Percentiles rank a stretch among this genome's conserved stretches.
phyloP scores from a whole-genome alignment of 2,329 filamentous ascomycete species.

The Shiraia sp. region DNA sequence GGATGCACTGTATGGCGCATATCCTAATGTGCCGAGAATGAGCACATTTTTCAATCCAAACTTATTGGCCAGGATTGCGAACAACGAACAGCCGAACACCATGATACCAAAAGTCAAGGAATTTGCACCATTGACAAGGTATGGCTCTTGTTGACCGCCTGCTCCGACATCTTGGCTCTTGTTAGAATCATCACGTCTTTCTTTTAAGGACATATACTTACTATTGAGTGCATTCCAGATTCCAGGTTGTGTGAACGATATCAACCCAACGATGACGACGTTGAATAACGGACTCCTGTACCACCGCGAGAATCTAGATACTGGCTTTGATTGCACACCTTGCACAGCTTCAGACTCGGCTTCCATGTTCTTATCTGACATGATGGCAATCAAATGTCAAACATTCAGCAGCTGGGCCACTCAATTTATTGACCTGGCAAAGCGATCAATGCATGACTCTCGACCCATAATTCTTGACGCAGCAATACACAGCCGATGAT shows the following conservation, averaged over 20 bases:
- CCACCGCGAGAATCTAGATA: constrained; percentile 27
- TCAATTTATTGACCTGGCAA: too few species aligned
- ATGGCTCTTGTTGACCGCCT: constrained; percentile 37
- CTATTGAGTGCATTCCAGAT: constrained; percentile 55
- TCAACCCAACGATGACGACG: constrained; percentile 51
- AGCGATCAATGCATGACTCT: too few species aligned
- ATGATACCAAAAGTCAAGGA: constrained; percentile 54
- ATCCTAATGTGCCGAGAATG: constrained; percentile 35
- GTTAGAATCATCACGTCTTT: not conserved
- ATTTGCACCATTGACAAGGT: constrained; percentile 49
- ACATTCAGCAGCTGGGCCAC: too few species aligned
- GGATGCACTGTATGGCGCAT: constrained; percentile 35
- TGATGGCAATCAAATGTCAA: constrained; percentile 1
- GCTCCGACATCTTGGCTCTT: constrained; percentile 31
- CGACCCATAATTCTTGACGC: too few species aligned
- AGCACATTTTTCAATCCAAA: constrained; percentile 44
- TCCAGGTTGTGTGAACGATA: constrained; percentile 52
- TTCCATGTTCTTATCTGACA: constrained; percentile 20
- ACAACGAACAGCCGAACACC: constrained; percentile 32
- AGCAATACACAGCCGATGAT: constrained; percentile 1
- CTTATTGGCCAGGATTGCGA: constrained; percentile 31
- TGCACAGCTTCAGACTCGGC: constrained; percentile 11
- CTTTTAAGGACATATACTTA: constrained; percentile 17
- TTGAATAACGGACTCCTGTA: constrained; percentile 55
- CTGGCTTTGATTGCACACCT: constrained; percentile 7